Base-by-base conservation (phyloP, 2,329 filamentous ascomycete genomes). In the Cercospora zeina region DNA sequence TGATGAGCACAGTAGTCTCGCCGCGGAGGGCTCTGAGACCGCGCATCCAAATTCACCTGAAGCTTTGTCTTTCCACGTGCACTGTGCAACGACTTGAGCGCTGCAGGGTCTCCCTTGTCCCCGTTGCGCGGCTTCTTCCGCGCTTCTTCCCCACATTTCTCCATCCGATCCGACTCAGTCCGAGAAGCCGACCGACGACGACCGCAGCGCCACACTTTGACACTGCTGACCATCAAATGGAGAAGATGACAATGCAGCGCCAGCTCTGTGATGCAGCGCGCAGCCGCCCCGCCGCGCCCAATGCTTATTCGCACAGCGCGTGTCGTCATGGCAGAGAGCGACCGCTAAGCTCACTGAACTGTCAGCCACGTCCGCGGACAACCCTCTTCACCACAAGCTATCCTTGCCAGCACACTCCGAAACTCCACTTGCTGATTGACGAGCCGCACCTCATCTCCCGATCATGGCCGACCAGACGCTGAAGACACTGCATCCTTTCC, bases 401-500 rank as follows among this genome's bases (percentile, higher is more conserved):
- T 45, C n/a, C 37, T 42, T 21, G 9, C 37, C 21, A 21, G 16
- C 16, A 42, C n/a, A 11, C 37, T 19, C 37, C 37, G 21, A 42
- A 42, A 19, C 39, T 16, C 10, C 6, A 36, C 3, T 42, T 55
- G 10, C 34, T 37, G 30, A 2, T 39, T 30, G 0, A n/a, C 24
- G 19, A 42, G 33, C 34, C 13, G 33, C 31, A 27, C 21, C 7
- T 27, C 11, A 37, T 39, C 31, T 13, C 31, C 11, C 21, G 51
- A 59, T 10, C 31, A 72, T 71, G 69, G 68, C 70, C 13, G 62
- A 68, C 50, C 58, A 63, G 16, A 72, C 66, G 1, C 64, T 76
- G 19, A 63, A 67, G 33, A 70, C 69, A 0, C 55, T 75, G 13
- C 68, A 72, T 58, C 63, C 70, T 4, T 73, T 70, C 62, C 62